phyloP scores from a whole-genome alignment of 371 early-diverging fungal genomes.

The Mortierella sp. region DNA sequence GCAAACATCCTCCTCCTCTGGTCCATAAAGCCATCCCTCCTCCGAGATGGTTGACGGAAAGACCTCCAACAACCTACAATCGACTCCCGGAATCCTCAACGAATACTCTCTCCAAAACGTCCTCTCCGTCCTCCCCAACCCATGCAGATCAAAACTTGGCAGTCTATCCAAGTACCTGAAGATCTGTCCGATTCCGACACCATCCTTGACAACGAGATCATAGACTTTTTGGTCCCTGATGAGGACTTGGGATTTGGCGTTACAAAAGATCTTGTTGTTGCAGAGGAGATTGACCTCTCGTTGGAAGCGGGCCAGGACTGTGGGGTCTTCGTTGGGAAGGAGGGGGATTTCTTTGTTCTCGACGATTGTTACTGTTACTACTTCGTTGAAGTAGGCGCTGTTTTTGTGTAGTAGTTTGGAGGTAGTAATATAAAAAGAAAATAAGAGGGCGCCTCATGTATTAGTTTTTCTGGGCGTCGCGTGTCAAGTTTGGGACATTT shows the following conservation, averaged over 20 bases:
- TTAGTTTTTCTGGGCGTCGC: neutral
- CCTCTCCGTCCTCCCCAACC: constrained; percentile 61
- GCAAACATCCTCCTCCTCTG: neutral
- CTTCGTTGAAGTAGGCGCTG: constrained; percentile 59
- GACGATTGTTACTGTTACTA: constrained; percentile 45
- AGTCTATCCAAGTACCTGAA: constrained; percentile 68
- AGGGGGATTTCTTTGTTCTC: constrained; percentile 47
- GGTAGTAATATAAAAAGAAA: neutral
- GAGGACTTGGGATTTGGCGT: constrained; percentile 66
- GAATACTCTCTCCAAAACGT: constrained; percentile 69
- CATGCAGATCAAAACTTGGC: constrained; percentile 65
- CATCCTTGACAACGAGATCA: constrained; percentile 65
- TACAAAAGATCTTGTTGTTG: constrained; percentile 65
- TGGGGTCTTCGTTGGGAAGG: constrained; percentile 23
- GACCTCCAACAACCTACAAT: constrained; percentile 63
- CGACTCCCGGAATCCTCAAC: constrained; percentile 63
- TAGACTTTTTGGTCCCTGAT: constrained; percentile 62
- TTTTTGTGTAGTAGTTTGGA: no score
- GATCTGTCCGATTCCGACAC: constrained; percentile 73
- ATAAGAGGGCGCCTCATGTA: neutral
- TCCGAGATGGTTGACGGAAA: constrained; percentile 62
- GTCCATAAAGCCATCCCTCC: constrained; percentile 27
- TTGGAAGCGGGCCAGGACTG: constrained; percentile 52
- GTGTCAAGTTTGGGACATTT: no score
- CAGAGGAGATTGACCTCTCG: constrained; percentile 70